phyloP scores from a whole-genome alignment of 352 stramenopile species.

The Phytophthora megakarya region DNA sequence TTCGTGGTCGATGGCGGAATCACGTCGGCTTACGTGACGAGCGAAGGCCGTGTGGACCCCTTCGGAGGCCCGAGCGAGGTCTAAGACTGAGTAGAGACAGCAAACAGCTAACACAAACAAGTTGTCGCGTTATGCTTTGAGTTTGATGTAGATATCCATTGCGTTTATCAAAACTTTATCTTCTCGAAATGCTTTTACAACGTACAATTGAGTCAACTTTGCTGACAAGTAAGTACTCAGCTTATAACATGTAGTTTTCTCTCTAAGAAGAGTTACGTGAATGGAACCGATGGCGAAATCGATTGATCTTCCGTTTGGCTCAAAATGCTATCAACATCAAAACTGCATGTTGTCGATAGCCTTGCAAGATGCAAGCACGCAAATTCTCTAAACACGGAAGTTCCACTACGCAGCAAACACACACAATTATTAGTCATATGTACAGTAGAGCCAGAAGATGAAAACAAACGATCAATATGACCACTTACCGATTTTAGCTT shows the following conservation, averaged over 20 bases:
- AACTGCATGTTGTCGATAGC: not conserved
- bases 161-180: not conserved
- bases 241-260: no score
- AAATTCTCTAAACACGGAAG: slow-evolving; percentile 59
- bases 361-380: not conserved
- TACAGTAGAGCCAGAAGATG: not conserved
- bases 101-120: slow-evolving; percentile 18
- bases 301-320: not conserved
- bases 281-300: no score
- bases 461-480: slow-evolving; percentile 2
- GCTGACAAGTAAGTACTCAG: no score
- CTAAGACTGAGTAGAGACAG: slow-evolving; percentile 36
- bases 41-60: slow-evolving; percentile 75
- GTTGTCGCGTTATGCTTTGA: slow-evolving; percentile 7
- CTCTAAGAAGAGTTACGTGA: no score
- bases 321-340: slow-evolving; percentile 10
- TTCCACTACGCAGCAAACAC: slow-evolving; percentile 55
- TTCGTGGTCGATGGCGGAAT: slow-evolving; percentile 91
- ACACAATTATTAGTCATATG: slow-evolving; percentile 13
- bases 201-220: no score
- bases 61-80: slow-evolving; percentile 83
- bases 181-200: no score
- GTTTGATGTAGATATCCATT: not conserved
- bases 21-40: slow-evolving; percentile 86
- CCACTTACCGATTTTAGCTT: slow-evolving; percentile 76